Conservation (phyloP, 257 asterid species). For the Thymus quinquecostatus region DNA sequence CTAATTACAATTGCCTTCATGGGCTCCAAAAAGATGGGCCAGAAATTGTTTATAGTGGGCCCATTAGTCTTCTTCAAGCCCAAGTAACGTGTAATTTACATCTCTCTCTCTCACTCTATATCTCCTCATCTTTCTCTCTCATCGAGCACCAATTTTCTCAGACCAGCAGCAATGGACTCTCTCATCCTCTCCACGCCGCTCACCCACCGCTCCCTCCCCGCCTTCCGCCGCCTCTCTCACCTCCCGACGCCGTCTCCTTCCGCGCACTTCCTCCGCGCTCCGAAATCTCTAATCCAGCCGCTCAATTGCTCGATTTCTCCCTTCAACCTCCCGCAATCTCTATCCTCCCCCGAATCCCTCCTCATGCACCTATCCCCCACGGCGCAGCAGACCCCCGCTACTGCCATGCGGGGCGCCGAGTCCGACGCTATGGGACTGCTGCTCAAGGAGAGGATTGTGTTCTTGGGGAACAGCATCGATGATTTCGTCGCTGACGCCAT, state of each 20-base stretch:
- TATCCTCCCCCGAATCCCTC: conserved; percentile 42
- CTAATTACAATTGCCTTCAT: too few relatives aligned
- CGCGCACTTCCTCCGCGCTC: conserved; percentile 21
- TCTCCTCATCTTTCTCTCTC: conserved; percentile 33
- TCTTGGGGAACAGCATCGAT: conserved; percentile 73
- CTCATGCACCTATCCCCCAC: conserved; percentile 46
- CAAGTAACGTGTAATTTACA: neutral
- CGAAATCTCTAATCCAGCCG: conserved; percentile 32
- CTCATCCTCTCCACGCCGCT: conserved; percentile 66
- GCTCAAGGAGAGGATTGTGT: conserved; percentile 89
- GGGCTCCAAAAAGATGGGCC: too few relatives aligned
- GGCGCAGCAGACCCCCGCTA: conserved; percentile 57
- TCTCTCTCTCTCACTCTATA: conserved; percentile 26
- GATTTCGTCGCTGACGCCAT: conserved; percentile 91
- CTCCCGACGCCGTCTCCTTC: conserved; percentile 30
- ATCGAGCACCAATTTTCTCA: conserved; percentile 2
- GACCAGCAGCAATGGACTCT: conserved; percentile 51
- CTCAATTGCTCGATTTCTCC: conserved; percentile 53
- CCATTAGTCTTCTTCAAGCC: neutral
- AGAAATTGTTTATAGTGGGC: too few relatives aligned
- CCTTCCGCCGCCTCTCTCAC: conserved; percentile 34
- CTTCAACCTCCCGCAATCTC: conserved; percentile 30
- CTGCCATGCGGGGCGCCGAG: conserved; percentile 77
- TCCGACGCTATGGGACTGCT: conserved; percentile 79
- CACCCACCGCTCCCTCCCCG: conserved; percentile 34